phyloP scores from a whole-genome alignment of 192 early-diverging fungal genomes.

The Haplosporangium gracile region DNA sequence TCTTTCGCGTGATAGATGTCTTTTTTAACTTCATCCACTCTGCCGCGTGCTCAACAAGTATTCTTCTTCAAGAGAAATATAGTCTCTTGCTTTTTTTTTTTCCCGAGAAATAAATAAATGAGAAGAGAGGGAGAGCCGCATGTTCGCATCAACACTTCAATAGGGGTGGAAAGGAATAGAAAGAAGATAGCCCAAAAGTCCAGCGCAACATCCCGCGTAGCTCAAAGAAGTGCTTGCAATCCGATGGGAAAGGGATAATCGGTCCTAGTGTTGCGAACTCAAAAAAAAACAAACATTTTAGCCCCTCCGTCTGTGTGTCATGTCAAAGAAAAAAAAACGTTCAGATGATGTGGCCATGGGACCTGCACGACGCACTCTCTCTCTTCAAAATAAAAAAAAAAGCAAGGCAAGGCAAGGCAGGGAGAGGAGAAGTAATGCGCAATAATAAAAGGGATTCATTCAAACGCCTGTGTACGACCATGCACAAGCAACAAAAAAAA shows the following conservation, averaged over 20 bases:
- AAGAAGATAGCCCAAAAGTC: neutral
- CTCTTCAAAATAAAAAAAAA: neutral
- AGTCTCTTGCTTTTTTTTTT: neutral
- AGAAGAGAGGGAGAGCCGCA: constrained; percentile 1
- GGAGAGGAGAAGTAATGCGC: neutral
- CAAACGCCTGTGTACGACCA: constrained; percentile 35
- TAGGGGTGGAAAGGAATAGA: neutral
- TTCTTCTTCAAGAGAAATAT: neutral
- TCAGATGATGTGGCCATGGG: constrained; percentile 19
- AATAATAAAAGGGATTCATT: constrained; percentile 2
- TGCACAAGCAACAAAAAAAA: neutral
- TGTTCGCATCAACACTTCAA: constrained; percentile 23
- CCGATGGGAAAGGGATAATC: neutral
- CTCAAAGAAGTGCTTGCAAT: neutral
- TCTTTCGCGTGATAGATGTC: neutral
- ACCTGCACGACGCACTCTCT: neutral
- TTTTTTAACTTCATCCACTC: neutral
- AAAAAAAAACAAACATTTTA: neutral
- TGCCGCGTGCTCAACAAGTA: neutral
- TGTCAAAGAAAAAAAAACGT: neutral
- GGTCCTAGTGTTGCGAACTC: neutral
- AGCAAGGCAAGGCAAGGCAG: neutral
- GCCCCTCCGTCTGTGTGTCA: neutral
- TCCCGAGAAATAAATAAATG: neutral
- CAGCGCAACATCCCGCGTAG: neutral